These are phyloP conservation scores for Rutstroemia sydowiana DNA, from an alignment of 2,329 filamentous ascomycete genomes.

Conservation along the genomic window DNA sequence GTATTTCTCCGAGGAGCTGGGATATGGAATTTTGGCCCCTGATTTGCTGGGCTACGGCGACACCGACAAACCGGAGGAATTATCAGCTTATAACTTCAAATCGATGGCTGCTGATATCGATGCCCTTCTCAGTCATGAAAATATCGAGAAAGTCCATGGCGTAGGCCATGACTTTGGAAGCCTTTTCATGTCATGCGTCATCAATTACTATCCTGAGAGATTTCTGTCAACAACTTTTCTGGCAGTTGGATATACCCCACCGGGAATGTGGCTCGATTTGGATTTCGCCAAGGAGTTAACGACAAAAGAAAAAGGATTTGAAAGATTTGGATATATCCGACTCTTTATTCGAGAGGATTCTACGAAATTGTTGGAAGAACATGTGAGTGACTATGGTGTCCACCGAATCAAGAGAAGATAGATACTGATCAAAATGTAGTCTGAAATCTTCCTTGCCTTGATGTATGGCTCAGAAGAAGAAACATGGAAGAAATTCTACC, in stretches of 20 bases:
- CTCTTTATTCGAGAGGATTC: no score
- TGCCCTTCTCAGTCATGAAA: conserved; percentile 27
- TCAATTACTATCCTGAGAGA: background rate
- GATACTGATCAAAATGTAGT: no score
- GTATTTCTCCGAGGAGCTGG: conserved; percentile 33
- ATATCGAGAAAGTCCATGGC: conserved; percentile 6
- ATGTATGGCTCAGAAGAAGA: no score
- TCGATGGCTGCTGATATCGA: conserved; percentile 28
- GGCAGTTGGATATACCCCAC: background rate
- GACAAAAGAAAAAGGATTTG: no score
- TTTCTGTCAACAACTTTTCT: background rate
- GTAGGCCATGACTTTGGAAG: conserved; percentile 12
- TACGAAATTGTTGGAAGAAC: no score
- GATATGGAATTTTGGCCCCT: conserved; percentile 36
- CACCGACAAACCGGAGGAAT: conserved; percentile 27
- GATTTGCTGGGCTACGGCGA: conserved; percentile 36
- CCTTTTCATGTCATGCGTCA: background rate
- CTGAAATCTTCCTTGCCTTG: no score
- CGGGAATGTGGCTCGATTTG: no score
- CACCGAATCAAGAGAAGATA: no score
- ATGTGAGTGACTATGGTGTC: no score
- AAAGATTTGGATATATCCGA: no score
- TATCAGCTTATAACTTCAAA: conserved; percentile 27
- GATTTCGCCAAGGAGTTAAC: no score
- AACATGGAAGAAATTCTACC: no score